A percentile compares a stretch with the other conserved stretches of the same genome.
Conservation (phyloP, 495 filamentous ascomycete species). For the Aspergillus cavernicola region DNA sequence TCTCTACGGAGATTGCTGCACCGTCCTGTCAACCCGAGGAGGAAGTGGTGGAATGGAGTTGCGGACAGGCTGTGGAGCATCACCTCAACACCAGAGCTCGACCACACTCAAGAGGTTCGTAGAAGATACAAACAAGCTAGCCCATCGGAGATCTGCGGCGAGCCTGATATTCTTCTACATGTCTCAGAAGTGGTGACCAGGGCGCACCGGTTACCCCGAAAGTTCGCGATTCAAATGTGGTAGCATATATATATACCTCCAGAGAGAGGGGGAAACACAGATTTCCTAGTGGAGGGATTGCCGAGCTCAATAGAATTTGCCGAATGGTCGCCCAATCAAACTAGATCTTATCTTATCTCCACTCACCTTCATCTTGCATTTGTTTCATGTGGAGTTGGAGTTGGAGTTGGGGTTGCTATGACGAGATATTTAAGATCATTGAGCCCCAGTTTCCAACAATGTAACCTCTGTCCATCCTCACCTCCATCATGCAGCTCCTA, state of each 20-base stretch:
- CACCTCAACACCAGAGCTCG: background rate
- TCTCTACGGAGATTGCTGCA: background rate
- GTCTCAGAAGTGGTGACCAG: background rate
- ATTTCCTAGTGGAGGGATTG: conserved; percentile 5
- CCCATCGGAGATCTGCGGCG: background rate
- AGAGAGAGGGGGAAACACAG: too few relatives aligned
- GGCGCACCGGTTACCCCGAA: background rate
- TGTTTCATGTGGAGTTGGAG: too few relatives aligned
- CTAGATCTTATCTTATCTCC: too few relatives aligned
- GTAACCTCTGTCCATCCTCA: background rate
- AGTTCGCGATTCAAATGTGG: background rate
- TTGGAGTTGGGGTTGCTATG: background rate
- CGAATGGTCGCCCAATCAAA: conserved; percentile 7
- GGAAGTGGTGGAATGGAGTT: background rate
- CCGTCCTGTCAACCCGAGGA: background rate
- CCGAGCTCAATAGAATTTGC: conserved; percentile 6
- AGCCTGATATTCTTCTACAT: too few relatives aligned
- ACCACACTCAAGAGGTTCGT: background rate
- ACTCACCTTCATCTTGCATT: too few relatives aligned
- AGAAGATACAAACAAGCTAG: background rate
- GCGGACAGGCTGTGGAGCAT: background rate
- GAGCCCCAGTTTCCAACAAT: background rate
- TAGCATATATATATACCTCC: too few relatives aligned
- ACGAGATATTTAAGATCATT: background rate
- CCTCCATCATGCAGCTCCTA: conserved; percentile 5